Conservation (phyloP, 164 flowering plant genomes). For the Malania oleifera region DNA sequence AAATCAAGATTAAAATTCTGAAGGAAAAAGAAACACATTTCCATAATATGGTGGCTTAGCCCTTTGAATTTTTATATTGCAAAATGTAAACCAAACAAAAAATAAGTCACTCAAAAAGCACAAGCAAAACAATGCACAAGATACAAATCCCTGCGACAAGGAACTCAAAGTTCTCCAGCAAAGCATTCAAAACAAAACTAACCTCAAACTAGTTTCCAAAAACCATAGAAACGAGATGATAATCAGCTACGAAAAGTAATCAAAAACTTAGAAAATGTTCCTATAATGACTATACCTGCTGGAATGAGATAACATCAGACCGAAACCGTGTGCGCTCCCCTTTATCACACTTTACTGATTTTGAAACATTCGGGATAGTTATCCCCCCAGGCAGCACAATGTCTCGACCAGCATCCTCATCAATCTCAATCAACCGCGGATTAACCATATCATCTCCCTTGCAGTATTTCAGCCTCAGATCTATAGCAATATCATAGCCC, state of each 20-base stretch:
- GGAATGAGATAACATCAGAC: constrained; percentile 85
- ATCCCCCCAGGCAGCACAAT: constrained; percentile 78
- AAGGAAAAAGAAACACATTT: too few species aligned
- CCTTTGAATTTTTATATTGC: too few species aligned
- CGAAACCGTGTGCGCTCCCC: constrained; percentile 87
- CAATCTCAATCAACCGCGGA: constrained; percentile 68
- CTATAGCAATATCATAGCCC: constrained; percentile 72
- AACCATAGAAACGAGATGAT: background rate
- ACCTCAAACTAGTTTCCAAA: background rate
- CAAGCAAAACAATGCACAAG: background rate
- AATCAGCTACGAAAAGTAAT: background rate
- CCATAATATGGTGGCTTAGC: too few species aligned
- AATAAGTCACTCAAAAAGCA: background rate
- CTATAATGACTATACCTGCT: constrained; percentile 58
- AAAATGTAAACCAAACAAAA: background rate
- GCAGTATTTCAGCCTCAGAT: constrained; percentile 75
- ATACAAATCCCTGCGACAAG: background rate
- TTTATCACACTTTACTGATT: constrained; percentile 86
- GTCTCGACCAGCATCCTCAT: constrained; percentile 48
- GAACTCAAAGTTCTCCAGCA: background rate
- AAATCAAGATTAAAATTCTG: too few species aligned
- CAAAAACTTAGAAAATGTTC: background rate
- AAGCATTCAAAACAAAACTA: background rate
- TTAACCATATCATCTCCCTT: constrained; percentile 39
- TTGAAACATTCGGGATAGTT: constrained; percentile 52